Base-by-base conservation (phyloP, 306 rosid species). In the Herpetospermum pedunculosum region DNA sequence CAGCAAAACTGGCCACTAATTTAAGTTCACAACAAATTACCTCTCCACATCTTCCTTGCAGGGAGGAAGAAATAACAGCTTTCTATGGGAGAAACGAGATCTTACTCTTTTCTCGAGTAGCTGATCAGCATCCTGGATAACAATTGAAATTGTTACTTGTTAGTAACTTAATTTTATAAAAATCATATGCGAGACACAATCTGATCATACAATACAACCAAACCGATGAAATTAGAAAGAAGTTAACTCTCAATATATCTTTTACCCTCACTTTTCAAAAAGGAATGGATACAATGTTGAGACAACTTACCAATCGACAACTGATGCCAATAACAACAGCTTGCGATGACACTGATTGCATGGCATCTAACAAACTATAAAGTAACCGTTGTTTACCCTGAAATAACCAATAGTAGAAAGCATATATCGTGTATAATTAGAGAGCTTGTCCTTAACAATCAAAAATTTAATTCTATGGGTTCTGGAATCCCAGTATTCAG, bases 31-130 rank as follows among this genome's bases (percentile, higher is more conserved):
- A 32, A 67, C 72, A 37, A 74, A 62, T 35, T 81, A 89, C 98
- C 85, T 81, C 63, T 84, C 84, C 47, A 84, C 74, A 54, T 91
- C 92, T 40, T 88, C 96, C 37, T 70, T 55, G 29, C 88, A 79
- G 74, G 96, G 96, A 75, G 96, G 97, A 81, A 88, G 84, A 82
- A 91, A 91, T 78, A 94, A 41, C 49, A 86, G 78, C 84, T 94
- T 94, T 83, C 98, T 87, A 80, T 89, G 97, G 37, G 98, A 94
- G 83, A 94, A 94, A 26, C 95, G 97, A 81, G 98, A 89, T 75
- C 90, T 92, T 19, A 94, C 97, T 84, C 97, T 91, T 84, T 94
- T 94, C 76, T 94, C 97, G 77, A 94, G 81, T 73, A 91, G 85
- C 85, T 89, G 97, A 82, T 91, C 98, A 3, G 98, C 97, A 81